Evolutionary conservation across 441 rosid species (phyloP).

Genomic region (Mallotus japonicus): DNA sequence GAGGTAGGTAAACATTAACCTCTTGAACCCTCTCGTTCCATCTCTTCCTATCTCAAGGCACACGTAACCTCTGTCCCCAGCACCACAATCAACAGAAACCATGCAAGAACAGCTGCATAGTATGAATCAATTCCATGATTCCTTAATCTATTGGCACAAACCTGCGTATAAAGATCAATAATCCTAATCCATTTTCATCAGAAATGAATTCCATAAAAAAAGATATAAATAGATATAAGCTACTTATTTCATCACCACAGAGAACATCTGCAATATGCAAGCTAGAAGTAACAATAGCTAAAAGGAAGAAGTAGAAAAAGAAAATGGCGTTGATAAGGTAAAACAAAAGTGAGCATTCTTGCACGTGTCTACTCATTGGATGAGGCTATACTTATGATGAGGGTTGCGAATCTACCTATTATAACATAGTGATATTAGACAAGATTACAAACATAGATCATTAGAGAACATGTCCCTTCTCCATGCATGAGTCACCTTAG

Average conservation of each 20-base stretch:
- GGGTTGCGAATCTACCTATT: no score
- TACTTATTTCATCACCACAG: neutral
- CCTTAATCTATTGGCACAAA: slow-evolving; percentile 46
- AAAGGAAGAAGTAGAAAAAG: neutral
- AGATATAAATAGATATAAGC: neutral
- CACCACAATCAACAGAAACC: slow-evolving; percentile 54
- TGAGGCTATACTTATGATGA: no score
- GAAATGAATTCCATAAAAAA: neutral
- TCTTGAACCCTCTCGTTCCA: slow-evolving; percentile 62
- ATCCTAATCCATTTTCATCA: neutral
- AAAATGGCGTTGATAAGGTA: neutral
- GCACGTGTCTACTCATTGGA: neutral
- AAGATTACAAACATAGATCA: neutral
- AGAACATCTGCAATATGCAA: neutral
- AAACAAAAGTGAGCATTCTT: neutral
- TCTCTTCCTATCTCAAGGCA: slow-evolving; percentile 78
- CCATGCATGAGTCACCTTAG: no score
- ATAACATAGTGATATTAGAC: neutral
- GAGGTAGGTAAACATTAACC: slow-evolving; percentile 60
- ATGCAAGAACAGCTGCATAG: slow-evolving; percentile 55
- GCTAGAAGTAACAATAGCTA: neutral
- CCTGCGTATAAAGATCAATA: slow-evolving; percentile 40
- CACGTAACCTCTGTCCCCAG: slow-evolving; percentile 66
- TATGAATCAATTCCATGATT: slow-evolving; percentile 56
- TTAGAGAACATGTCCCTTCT: neutral